Percentiles rank a stretch among this genome's conserved stretches.
Evolutionary conservation across 2,329 filamentous ascomycete species (phyloP).

Genomic region (Colletotrichum sp.): DNA sequence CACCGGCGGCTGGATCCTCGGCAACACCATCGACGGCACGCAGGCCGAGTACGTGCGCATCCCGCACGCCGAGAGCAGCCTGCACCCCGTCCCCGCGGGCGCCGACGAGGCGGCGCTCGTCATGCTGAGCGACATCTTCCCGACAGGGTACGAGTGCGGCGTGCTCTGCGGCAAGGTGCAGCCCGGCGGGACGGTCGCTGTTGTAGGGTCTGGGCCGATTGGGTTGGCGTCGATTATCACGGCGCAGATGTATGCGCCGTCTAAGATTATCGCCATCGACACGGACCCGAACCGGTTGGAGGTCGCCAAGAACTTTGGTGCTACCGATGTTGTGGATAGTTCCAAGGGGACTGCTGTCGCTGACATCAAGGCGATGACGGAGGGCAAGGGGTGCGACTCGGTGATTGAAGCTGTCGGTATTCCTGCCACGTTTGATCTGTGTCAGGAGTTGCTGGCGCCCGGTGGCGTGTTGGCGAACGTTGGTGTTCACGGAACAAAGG

Average conservation of each 20-base stretch:
- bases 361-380: constrained; percentile 47
- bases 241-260: constrained; percentile 55
- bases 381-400: constrained; percentile 58
- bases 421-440: constrained; percentile 56
- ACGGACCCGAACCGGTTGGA: constrained; percentile 51
- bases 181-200: constrained; percentile 64
- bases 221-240: constrained; percentile 55
- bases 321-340: constrained; percentile 48
- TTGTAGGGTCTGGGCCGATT: constrained; percentile 69
- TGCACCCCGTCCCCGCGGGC: constrained; percentile 57
- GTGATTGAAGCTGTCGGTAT: constrained; percentile 65
- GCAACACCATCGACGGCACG: constrained; percentile 57
- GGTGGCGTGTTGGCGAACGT: constrained; percentile 63
- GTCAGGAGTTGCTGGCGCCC: constrained; percentile 56
- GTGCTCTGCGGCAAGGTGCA: constrained; percentile 62
- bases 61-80: constrained; percentile 71
- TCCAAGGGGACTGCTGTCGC: constrained; percentile 37
- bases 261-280: constrained; percentile 57
- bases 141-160: constrained; percentile 62
- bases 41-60: constrained; percentile 66
- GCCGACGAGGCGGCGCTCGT: constrained; percentile 56
- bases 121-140: constrained; percentile 49
- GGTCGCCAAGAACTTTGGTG: constrained; percentile 53
- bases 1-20: constrained; percentile 59
- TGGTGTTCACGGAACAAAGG: constrained; percentile 61